A percentile compares a stretch with the other conserved stretches of the same genome.
Evolutionary conservation across 2,329 filamentous ascomycete species (phyloP).

Genomic region (Verticillium klebahnii): DNA sequence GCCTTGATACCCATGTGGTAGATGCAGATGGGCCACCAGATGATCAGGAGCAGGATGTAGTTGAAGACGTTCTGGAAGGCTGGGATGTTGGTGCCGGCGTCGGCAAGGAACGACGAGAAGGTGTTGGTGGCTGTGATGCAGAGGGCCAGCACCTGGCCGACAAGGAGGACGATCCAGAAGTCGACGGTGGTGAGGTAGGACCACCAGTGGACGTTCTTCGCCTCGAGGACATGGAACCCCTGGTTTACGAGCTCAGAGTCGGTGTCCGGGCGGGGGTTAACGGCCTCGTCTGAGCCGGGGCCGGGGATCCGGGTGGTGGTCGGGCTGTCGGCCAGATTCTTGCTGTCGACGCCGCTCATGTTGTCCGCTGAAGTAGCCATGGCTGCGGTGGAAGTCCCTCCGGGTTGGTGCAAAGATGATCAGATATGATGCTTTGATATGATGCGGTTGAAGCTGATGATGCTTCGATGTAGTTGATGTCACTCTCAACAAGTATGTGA

Average conservation of each 20-base stretch:
- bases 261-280: not conserved
- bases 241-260: constrained; percentile 37
- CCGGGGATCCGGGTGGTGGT: not conserved
- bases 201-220: constrained; percentile 53
- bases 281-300: not conserved
- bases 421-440: not conserved
- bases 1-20: constrained; percentile 72
- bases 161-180: constrained; percentile 77
- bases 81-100: constrained; percentile 70
- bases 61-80: constrained; percentile 96
- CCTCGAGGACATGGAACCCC: constrained; percentile 52
- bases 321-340: not conserved
- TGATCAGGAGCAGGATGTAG: constrained; percentile 75
- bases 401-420: not conserved
- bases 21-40: constrained; percentile 78
- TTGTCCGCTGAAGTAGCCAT: not conserved
- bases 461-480: not conserved
- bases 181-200: constrained; percentile 78
- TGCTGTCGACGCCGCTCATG: not conserved
- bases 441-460: not conserved
- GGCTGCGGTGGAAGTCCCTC: not conserved
- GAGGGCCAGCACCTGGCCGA: constrained; percentile 82
- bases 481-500: not conserved
- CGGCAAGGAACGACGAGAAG: constrained; percentile 70
- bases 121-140: constrained; percentile 94